Percentiles rank a stretch among this genome's conserved stretches.
Evolutionary conservation across 1,139 yeast genomes (phyloP).

Genomic region (Saccharomyces hybrid): DNA sequence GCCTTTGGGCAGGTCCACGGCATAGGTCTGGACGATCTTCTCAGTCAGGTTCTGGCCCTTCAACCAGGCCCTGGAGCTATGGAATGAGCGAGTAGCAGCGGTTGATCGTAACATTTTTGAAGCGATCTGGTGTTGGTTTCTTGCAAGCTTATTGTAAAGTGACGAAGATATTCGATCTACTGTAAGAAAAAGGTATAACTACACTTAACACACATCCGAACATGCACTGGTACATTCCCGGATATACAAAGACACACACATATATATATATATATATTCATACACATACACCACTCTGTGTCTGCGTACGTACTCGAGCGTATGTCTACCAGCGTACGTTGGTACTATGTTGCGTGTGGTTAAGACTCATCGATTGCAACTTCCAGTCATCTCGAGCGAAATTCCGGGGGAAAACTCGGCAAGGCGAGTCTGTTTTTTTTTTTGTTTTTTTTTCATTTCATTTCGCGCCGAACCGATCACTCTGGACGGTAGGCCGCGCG

Average conservation of each 20-base stretch:
- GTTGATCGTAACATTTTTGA: slow-evolving; percentile 7
- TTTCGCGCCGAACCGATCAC: neutral
- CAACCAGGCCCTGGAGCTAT: slow-evolving; percentile 6
- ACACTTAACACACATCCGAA: neutral
- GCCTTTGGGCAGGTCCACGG: slow-evolving; percentile 67
- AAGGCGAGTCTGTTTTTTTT: neutral
- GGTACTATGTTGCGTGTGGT: neutral
- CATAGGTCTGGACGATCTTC: slow-evolving; percentile 87
- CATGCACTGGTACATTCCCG: neutral
- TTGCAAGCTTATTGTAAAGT: neutral
- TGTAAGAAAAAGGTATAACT: neutral
- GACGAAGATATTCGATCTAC: neutral
- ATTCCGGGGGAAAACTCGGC: neutral
- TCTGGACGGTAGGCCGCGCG: neutral
- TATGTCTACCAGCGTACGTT: neutral
- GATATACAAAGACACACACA: neutral
- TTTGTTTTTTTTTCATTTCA: neutral
- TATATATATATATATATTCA: neutral
- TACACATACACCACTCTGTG: neutral
- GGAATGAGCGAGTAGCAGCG: slow-evolving; percentile 13
- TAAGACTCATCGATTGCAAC: neutral
- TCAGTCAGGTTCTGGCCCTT: slow-evolving; percentile 75
- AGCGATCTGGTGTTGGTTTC: neutral
- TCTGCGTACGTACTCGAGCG: neutral
- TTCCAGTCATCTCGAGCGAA: neutral